Percentiles rank a stretch among this genome's conserved stretches.
Evolutionary conservation across 2,329 filamentous ascomycete species (phyloP).

Genomic region (Paecilomyces sp.): DNA sequence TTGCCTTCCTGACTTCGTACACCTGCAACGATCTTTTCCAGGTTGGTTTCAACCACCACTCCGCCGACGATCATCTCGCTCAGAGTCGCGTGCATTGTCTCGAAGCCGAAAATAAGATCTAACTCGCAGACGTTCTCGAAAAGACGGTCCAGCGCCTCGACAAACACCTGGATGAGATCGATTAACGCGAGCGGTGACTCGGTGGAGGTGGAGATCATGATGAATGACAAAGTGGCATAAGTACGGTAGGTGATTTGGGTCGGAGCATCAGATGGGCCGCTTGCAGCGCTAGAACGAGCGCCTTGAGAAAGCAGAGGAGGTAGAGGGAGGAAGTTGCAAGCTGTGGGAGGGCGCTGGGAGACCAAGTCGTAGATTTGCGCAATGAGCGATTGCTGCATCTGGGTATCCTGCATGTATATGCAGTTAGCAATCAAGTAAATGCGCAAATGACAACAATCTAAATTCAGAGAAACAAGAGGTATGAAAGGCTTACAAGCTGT

Average conservation of each 20-base stretch:
- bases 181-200: slow-evolving; percentile 93
- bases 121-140: slow-evolving; percentile 99
- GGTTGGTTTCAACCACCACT: slow-evolving; percentile 84
- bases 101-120: slow-evolving; percentile 98
- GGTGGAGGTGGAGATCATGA: slow-evolving; percentile 92
- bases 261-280: slow-evolving; percentile 74
- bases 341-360: slow-evolving; percentile 79
- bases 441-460: not conserved
- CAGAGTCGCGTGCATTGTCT: slow-evolving; percentile 85
- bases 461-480: not conserved
- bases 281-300: slow-evolving; percentile 38
- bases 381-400: slow-evolving; percentile 92
- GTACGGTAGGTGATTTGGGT: slow-evolving; percentile 96
- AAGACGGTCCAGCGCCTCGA: slow-evolving; percentile 86
- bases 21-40: slow-evolving; percentile 81
- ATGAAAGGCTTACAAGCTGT: slow-evolving; percentile 60
- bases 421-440: not conserved
- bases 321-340: slow-evolving; percentile 92
- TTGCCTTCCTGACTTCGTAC: slow-evolving; percentile 53
- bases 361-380: slow-evolving; percentile 96
- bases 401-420: slow-evolving; percentile 66
- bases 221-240: slow-evolving; percentile 98
- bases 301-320: slow-evolving; percentile 56
- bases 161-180: slow-evolving; percentile 96
- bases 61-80: slow-evolving; percentile 94